A percentile compares a stretch with the other conserved stretches of the same genome.
phyloP scores from a whole-genome alignment of 495 filamentous ascomycete species.

The Aspergillus mulundensis region DNA sequence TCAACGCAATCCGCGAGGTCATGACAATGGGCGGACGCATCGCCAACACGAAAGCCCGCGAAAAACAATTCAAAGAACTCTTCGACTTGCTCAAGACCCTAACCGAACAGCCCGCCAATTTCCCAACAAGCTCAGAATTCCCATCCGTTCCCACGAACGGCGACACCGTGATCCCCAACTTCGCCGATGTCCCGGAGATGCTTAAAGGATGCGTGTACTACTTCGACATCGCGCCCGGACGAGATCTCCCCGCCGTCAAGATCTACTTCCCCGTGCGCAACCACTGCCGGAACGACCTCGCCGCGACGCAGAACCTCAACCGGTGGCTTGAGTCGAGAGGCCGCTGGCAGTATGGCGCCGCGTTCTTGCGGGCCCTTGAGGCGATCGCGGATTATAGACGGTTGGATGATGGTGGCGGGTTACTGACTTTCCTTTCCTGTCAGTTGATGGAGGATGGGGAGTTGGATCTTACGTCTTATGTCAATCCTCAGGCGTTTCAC shows the following conservation, averaged over 20 bases:
- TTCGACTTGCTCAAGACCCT: slow-evolving; percentile 5
- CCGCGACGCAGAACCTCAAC: slow-evolving; percentile 2
- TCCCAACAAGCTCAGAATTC: slow-evolving; percentile 2
- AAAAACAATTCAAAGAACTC: slow-evolving; percentile 2
- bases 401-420: slow-evolving; percentile 1
- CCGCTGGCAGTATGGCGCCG: background rate
- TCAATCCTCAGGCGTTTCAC: slow-evolving; percentile 7
- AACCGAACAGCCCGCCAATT: background rate
- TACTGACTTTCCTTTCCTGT: slow-evolving; percentile 5
- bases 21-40: slow-evolving; percentile 6
- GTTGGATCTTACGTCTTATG: slow-evolving; percentile 5
- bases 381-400: slow-evolving; percentile 5
- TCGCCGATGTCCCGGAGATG: background rate
- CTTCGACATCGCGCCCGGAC: slow-evolving; percentile 8
- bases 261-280: slow-evolving; percentile 9
- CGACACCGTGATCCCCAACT: background rate
- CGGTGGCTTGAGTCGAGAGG: slow-evolving; percentile 3
- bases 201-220: slow-evolving; percentile 5
- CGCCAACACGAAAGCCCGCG: background rate
- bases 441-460: background rate
- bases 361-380: slow-evolving; percentile 2
- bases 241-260: background rate
- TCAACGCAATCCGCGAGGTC: slow-evolving; percentile 6
- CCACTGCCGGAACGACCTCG: slow-evolving; percentile 3
- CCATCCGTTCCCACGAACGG: background rate